These are phyloP conservation scores for Botryotinia calthae DNA, from an alignment of 2,329 filamentous ascomycete genomes.

Conservation along the genomic window DNA sequence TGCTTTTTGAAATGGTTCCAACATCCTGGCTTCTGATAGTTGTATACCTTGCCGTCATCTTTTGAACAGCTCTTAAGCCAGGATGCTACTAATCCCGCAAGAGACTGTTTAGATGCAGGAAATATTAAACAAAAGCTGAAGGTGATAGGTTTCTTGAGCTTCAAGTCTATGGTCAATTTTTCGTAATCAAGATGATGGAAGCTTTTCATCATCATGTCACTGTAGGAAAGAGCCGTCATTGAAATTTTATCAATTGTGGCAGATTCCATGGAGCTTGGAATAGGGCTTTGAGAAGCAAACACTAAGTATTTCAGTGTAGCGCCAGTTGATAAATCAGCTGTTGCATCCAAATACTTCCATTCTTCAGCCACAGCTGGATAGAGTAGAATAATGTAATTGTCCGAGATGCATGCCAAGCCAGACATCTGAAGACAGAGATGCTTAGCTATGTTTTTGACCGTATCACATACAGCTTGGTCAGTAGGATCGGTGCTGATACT, in stretches of 20 bases:
- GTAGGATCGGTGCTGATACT: constrained; percentile 21
- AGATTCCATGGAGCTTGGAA: neutral
- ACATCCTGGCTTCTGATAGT: constrained; percentile 44
- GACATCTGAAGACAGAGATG: constrained; percentile 27
- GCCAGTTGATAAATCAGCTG: constrained; percentile 8
- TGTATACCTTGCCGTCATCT: constrained; percentile 44
- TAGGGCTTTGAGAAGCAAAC: constrained; percentile 23
- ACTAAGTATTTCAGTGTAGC: constrained; percentile 32
- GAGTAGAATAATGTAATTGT: constrained; percentile 30
- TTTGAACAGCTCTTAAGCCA: constrained; percentile 47
- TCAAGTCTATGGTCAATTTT: constrained; percentile 23
- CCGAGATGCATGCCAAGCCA: constrained; percentile 28
- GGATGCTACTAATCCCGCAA: constrained; percentile 42
- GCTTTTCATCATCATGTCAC: constrained; percentile 12
- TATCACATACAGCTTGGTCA: constrained; percentile 18
- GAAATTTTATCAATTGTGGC: constrained; percentile 1
- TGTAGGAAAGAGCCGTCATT: neutral
- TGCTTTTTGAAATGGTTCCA: constrained; percentile 47
- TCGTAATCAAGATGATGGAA: constrained; percentile 31
- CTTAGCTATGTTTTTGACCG: constrained; percentile 26
- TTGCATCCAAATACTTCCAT: constrained; percentile 35
- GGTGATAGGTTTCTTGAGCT: constrained; percentile 22
- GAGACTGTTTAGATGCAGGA: constrained; percentile 41
- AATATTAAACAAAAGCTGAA: constrained; percentile 50
- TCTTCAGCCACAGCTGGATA: constrained; percentile 33